phyloP scores from a whole-genome alignment of 768 basidiomycete species.

The Cyclocybe aegerita region DNA sequence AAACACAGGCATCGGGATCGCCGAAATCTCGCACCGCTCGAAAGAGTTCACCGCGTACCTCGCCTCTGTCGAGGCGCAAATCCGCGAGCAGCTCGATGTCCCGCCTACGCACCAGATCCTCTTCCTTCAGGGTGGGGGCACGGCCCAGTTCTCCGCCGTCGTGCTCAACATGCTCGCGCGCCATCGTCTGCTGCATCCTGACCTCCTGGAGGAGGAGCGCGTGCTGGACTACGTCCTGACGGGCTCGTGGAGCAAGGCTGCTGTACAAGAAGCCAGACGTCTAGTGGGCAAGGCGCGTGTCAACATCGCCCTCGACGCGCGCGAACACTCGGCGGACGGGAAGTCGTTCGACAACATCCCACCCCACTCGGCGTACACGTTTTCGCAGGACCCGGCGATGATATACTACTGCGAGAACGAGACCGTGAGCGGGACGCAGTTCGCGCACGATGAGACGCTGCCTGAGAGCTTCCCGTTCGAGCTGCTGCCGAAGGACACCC shows the following conservation, averaged over 20 bases:
- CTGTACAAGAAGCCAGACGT: constrained; percentile 77
- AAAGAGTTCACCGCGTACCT: constrained; percentile 81
- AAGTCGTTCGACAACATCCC: constrained; percentile 84
- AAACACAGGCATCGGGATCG: constrained; percentile 90
- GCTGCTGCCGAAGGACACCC: constrained; percentile 52
- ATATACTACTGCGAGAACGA: constrained; percentile 99
- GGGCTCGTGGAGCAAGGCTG: constrained; percentile 90
- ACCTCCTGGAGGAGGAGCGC: constrained; percentile 51
- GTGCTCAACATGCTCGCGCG: constrained; percentile 90
- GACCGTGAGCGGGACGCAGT: constrained; percentile 95
- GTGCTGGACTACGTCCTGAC: constrained; percentile 88
- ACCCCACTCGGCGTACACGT: constrained; percentile 64
- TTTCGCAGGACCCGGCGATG: constrained; percentile 80
- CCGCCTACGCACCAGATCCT: constrained; percentile 84
- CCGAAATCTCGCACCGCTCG: constrained; percentile 95
- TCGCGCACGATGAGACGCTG: constrained; percentile 53
- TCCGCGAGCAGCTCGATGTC: constrained; percentile 76
- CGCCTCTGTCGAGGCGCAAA: constrained; percentile 56
- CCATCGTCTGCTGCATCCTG: constrained; percentile 73
- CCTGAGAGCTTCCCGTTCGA: constrained; percentile 82
- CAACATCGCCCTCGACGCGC: constrained; percentile 72
- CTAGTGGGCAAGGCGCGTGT: constrained; percentile 56
- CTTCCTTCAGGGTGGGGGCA: constrained; percentile 94
- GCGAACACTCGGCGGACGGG: constrained; percentile 57
- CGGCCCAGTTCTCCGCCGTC: constrained; percentile 87